phyloP scores from a whole-genome alignment of 176 grass and related monocot species.

The Panicum miliaceum region DNA sequence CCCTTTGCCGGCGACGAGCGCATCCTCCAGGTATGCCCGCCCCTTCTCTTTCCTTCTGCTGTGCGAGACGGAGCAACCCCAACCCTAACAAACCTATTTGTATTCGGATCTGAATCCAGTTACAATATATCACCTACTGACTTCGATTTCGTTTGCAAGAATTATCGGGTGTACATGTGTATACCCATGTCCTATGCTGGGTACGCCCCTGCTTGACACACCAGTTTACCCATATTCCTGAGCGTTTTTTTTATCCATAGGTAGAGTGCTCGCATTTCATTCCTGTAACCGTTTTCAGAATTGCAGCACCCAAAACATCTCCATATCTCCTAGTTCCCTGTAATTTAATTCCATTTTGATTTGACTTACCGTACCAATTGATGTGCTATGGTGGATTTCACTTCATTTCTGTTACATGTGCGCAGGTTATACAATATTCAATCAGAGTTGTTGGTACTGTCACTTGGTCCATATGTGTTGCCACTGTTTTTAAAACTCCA shows the following conservation, averaged over 20 bases:
- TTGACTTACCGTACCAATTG: background rate
- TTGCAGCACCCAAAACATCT: background rate
- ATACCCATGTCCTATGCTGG: no score
- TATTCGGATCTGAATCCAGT: no score
- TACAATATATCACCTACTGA: no score
- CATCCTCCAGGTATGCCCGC: no score
- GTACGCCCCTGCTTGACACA: background rate
- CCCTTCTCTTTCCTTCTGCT: no score
- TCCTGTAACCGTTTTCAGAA: background rate
- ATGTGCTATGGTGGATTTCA: background rate
- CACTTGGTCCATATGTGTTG: background rate
- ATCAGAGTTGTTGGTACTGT: background rate
- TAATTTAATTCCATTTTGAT: background rate
- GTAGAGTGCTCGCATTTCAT: background rate
- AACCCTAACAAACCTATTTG: no score
- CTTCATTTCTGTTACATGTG: background rate
- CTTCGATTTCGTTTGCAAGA: no score
- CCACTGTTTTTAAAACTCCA: conserved; percentile 36
- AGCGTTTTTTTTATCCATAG: background rate
- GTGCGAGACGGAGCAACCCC: no score
- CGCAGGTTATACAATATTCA: conserved; percentile 33
- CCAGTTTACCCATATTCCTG: background rate
- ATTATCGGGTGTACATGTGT: no score
- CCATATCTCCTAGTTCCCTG: background rate
- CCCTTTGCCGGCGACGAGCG: no score